These are phyloP conservation scores for Russula griseocarnosa DNA, from an alignment of 768 basidiomycete genomes.

Conservation along the genomic window DNA sequence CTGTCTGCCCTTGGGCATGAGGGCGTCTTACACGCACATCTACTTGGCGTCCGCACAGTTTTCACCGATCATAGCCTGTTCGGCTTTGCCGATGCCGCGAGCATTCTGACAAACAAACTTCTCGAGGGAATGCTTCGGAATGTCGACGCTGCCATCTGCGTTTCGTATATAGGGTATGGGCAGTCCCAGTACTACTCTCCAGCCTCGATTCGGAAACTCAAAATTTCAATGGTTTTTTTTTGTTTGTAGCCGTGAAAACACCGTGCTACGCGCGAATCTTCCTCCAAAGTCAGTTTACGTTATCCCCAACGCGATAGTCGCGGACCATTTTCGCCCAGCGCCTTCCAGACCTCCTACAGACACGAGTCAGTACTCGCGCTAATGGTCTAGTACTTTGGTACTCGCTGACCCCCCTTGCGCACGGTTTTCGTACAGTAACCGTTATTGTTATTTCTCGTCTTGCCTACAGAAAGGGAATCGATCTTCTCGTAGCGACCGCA, in stretches of 20 bases:
- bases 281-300: slow-evolving; percentile 68
- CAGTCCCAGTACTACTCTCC: not conserved
- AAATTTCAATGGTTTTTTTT: not conserved
- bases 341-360: slow-evolving; percentile 44
- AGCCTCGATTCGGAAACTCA: not conserved
- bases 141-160: slow-evolving; percentile 92
- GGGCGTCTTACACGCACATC: slow-evolving; percentile 82
- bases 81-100: slow-evolving; percentile 94
- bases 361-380: slow-evolving; percentile 46
- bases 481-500: slow-evolving; percentile 87
- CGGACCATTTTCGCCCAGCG: slow-evolving; percentile 78
- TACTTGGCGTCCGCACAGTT: slow-evolving; percentile 83
- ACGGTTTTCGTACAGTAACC: slow-evolving; percentile 53
- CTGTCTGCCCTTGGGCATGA: slow-evolving; percentile 91
- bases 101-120: slow-evolving; percentile 95
- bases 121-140: slow-evolving; percentile 81
- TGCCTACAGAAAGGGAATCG: slow-evolving; percentile 94
- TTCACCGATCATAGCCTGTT: slow-evolving; percentile 98
- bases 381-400: not conserved
- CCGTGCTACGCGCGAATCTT: slow-evolving; percentile 79
- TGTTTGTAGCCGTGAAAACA: slow-evolving; percentile 97
- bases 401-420: not conserved
- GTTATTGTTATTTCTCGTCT: slow-evolving; percentile 88
- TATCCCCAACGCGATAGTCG: slow-evolving; percentile 88
- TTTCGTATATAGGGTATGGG: slow-evolving; percentile 89